Percentiles rank a stretch among this genome's conserved stretches.
phyloP scores from a whole-genome alignment of 1,284 basidiomycete species.

The Ustilago trichophora region DNA sequence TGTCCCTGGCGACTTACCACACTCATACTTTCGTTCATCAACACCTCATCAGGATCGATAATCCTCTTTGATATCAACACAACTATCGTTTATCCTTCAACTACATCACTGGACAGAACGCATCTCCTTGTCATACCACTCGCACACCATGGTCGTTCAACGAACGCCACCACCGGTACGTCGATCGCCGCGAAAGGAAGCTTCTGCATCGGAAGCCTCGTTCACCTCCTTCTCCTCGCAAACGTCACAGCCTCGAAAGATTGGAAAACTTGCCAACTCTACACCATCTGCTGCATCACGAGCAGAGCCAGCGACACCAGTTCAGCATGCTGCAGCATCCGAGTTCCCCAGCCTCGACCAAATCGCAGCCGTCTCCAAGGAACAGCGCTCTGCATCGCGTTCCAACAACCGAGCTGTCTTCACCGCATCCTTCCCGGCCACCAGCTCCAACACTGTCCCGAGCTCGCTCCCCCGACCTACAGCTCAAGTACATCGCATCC shows the following conservation, averaged over 20 bases:
- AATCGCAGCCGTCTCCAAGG: constrained; percentile 42
- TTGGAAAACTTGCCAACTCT: constrained; percentile 14
- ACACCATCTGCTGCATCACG: constrained; percentile 18
- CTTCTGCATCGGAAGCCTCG: constrained; percentile 7
- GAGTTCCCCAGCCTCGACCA: constrained; percentile 45
- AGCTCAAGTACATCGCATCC: constrained; percentile 13
- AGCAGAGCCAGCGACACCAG: constrained; percentile 21
- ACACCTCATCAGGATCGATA: too few relatives aligned
- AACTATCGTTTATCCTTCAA: too few relatives aligned
- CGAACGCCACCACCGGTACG: constrained; percentile 35
- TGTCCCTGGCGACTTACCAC: too few relatives aligned
- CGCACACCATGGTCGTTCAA: constrained; percentile 30
- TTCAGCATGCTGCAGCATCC: constrained; percentile 10
- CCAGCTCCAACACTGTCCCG: constrained; percentile 18
- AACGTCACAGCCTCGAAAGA: constrained; percentile 14
- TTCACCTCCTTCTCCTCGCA: constrained; percentile 8
- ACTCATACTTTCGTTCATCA: too few relatives aligned
- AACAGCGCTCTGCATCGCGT: constrained; percentile 27
- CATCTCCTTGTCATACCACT: neutral
- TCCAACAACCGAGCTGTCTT: constrained; percentile 31
- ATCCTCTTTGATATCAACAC: too few relatives aligned
- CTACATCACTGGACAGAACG: too few relatives aligned
- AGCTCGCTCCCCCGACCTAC: constrained; percentile 32
- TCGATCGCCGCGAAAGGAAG: constrained; percentile 31
- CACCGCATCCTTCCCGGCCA: constrained; percentile 22